These are phyloP conservation scores for Basidioascus undulatus DNA, from an alignment of 768 basidiomycete genomes.

Conservation along the genomic window DNA sequence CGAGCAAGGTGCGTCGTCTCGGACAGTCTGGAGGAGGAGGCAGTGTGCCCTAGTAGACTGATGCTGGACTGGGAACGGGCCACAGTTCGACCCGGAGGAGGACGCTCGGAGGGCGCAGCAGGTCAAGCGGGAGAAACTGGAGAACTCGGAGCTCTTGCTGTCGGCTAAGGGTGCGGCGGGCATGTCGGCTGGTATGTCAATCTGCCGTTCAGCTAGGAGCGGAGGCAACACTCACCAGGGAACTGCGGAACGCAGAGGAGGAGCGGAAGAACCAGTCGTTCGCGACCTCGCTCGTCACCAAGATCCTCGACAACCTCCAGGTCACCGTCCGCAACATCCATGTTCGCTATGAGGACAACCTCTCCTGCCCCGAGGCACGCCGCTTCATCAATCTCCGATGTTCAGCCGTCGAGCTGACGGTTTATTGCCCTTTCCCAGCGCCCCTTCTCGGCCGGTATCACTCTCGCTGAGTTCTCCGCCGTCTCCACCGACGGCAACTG, in stretches of 20 bases:
- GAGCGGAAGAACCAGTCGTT: constrained; percentile 62
- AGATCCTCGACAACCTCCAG: constrained; percentile 87
- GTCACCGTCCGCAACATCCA: constrained; percentile 79
- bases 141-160: constrained; percentile 65
- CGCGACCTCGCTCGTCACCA: constrained; percentile 54
- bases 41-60: neutral
- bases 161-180: constrained; percentile 8
- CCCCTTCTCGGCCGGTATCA: constrained; percentile 78
- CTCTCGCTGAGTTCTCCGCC: constrained; percentile 64
- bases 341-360: constrained; percentile 79
- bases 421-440: constrained; percentile 30
- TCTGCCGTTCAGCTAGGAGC: too few species aligned
- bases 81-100: constrained; percentile 42
- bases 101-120: constrained; percentile 61
- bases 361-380: constrained; percentile 86
- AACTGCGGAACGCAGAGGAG: constrained; percentile 14
- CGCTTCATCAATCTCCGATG: neutral
- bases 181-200: constrained; percentile 4
- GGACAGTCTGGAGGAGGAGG: neutral
- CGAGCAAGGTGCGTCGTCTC: constrained; percentile 22
- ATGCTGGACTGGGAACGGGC: neutral
- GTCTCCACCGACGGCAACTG: constrained; percentile 71
- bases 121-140: constrained; percentile 65
- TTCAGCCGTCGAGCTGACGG: neutral
- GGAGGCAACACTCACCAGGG: neutral